phyloP scores from a whole-genome alignment of 2,329 filamentous ascomycete genomes.

The Fusarium euwallaceae region DNA sequence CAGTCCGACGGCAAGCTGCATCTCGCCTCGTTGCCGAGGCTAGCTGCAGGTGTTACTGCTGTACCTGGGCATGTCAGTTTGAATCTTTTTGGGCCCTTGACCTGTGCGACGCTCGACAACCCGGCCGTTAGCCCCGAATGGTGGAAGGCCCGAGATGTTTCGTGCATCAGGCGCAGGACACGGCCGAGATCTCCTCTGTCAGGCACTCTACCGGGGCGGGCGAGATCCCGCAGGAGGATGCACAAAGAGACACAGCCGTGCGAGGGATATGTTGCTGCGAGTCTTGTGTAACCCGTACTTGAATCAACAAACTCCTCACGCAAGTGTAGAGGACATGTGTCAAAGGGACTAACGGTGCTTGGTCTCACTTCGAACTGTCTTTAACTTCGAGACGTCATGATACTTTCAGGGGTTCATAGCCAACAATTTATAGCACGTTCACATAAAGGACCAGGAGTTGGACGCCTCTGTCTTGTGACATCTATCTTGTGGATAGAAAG shows the following conservation, averaged over 20 bases:
- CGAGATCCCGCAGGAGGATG: constrained; percentile 27
- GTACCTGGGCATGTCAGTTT: constrained; percentile 14
- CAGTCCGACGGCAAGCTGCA: constrained; percentile 28
- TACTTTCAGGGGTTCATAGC: constrained; percentile 1
- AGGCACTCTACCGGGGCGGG: constrained; percentile 1
- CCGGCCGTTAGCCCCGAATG: constrained; percentile 23
- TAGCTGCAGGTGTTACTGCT: constrained; percentile 31
- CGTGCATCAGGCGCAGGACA: constrained; percentile 13
- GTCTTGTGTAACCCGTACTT: constrained; percentile 1
- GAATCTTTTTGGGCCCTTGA: constrained; percentile 6
- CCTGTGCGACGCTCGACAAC: constrained; percentile 19
- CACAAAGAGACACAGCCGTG: constrained; percentile 14
- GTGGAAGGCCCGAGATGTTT: constrained; percentile 22
- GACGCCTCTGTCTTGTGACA: constrained; percentile 19
- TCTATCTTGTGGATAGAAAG: constrained; percentile 1
- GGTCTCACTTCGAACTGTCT: constrained; percentile 6
- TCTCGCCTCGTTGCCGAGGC: constrained; percentile 40
- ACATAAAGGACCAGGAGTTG: constrained; percentile 16
- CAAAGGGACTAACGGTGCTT: neutral
- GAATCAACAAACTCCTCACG: neutral
- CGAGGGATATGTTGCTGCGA: neutral
- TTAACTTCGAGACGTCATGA: neutral
- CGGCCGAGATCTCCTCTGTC: constrained; percentile 21
- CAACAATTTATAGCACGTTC: constrained; percentile 21
- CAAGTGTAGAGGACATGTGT: neutral